phyloP scores from a whole-genome alignment of 208 protist species.

The Leishmania lainsoni region DNA sequence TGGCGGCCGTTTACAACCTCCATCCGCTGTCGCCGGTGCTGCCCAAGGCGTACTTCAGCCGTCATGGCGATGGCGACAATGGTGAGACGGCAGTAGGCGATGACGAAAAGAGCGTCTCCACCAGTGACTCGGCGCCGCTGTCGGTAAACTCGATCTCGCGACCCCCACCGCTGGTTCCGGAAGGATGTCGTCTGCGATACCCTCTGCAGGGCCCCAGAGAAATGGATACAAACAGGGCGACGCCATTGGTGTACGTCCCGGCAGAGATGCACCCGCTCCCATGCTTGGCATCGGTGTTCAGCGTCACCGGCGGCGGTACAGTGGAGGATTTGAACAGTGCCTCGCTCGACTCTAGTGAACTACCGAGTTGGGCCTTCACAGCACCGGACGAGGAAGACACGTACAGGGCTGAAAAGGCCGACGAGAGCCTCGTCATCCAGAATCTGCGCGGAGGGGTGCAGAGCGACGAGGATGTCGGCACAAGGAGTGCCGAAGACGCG shows the following conservation, averaged over 20 bases:
- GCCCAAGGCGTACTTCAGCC: neutral
- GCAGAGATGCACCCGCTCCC: neutral
- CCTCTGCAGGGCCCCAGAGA: neutral
- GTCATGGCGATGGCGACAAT: neutral
- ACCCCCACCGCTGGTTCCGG: neutral
- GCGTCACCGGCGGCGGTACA: neutral
- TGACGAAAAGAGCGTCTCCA: neutral
- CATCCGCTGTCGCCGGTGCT: slow-evolving; percentile 23
- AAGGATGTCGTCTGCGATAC: neutral
- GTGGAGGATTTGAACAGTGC: slow-evolving; percentile 10
- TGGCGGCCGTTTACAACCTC: neutral
- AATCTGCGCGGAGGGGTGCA: neutral
- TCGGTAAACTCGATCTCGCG: neutral
- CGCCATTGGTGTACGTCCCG: neutral
- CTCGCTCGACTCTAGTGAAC: slow-evolving; percentile 10
- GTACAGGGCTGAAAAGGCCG: neutral
- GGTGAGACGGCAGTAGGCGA: neutral
- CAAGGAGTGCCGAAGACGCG: neutral
- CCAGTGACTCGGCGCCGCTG: neutral
- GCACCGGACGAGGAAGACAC: slow-evolving; percentile 2
- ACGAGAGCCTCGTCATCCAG: neutral
- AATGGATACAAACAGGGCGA: neutral
- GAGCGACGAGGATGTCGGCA: neutral
- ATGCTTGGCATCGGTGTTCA: neutral
- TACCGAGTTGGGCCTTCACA: neutral